Conservation (phyloP, 768 basidiomycete genomes). For the Chalciporus sphaerocephalus region DNA sequence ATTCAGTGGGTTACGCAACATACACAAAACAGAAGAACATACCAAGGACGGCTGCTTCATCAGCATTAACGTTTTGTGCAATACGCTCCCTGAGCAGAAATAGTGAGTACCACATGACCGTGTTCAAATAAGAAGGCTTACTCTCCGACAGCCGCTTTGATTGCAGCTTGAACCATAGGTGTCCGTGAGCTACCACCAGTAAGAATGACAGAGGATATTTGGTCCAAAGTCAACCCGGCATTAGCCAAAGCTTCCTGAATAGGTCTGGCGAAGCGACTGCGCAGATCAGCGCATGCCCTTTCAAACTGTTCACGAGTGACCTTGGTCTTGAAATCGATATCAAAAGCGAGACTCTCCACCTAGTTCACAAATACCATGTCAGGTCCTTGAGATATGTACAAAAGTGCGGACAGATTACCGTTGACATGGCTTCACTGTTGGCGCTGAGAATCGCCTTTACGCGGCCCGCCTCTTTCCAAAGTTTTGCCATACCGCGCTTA, state of each 20-base stretch:
- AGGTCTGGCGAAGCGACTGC: slow-evolving; percentile 58
- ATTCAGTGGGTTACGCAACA: background rate
- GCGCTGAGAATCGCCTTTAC: slow-evolving; percentile 93
- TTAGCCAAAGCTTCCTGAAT: slow-evolving; percentile 66
- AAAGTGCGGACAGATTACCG: slow-evolving; percentile 42
- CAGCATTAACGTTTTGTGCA: slow-evolving; percentile 92
- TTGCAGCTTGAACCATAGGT: slow-evolving; percentile 85
- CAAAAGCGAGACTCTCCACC: slow-evolving; percentile 87
- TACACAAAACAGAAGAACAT: slow-evolving; percentile 4
- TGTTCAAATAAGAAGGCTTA: slow-evolving; percentile 34
- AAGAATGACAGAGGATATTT: slow-evolving; percentile 87
- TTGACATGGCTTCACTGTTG: slow-evolving; percentile 72
- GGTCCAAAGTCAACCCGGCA: slow-evolving; percentile 62
- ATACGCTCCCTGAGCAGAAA: slow-evolving; percentile 60
- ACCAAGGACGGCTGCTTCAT: slow-evolving; percentile 93
- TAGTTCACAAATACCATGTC: slow-evolving; percentile 24
- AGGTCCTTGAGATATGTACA: background rate
- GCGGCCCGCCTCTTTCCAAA: slow-evolving; percentile 90
- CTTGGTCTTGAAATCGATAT: slow-evolving; percentile 84
- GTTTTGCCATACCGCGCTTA: slow-evolving; percentile 82
- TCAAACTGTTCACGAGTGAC: slow-evolving; percentile 81
- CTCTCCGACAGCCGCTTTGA: slow-evolving; percentile 76
- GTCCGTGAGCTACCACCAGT: slow-evolving; percentile 86
- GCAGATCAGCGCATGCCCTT: slow-evolving; percentile 61
- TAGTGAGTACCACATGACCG: background rate